Conservation (phyloP, 345 rosid genomes). For the Eucalyptus polybractea region DNA sequence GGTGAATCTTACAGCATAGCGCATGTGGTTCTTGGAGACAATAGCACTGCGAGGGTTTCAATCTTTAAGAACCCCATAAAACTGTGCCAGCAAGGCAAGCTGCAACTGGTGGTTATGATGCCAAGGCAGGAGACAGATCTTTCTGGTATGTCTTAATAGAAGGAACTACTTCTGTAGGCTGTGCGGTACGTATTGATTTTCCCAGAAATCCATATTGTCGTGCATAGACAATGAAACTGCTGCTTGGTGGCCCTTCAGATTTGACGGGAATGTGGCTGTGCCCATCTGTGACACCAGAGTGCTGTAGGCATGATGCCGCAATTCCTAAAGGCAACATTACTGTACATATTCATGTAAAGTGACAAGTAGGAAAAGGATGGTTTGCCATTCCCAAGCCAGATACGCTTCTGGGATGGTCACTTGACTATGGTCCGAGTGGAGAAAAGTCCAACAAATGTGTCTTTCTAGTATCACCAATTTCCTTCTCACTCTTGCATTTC, state of each 20-base stretch:
- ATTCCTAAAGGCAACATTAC: background rate
- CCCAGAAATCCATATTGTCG: background rate
- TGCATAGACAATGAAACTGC: background rate
- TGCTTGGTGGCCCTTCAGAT: background rate
- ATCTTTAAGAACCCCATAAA: constrained; percentile 48
- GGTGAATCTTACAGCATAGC: constrained; percentile 61
- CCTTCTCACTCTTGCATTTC: background rate
- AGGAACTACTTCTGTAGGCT: background rate
- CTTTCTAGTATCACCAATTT: background rate
- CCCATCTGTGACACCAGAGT: background rate
- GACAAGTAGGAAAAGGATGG: background rate
- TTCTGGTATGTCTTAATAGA: background rate
- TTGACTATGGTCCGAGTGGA: background rate
- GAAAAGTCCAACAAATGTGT: background rate
- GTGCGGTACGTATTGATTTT: background rate
- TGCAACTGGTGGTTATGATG: constrained; percentile 66
- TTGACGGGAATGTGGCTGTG: background rate
- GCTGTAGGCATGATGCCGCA: background rate
- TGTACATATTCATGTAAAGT: background rate
- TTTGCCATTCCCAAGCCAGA: background rate
- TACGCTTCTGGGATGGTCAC: background rate
- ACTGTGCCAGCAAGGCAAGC: constrained; percentile 61
- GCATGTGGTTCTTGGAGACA: constrained; percentile 44
- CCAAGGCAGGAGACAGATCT: constrained; percentile 14
- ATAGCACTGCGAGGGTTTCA: constrained; percentile 42